Base-by-base conservation (phyloP, 169 alveolate species). In the Amoebophrya sp. region DNA sequence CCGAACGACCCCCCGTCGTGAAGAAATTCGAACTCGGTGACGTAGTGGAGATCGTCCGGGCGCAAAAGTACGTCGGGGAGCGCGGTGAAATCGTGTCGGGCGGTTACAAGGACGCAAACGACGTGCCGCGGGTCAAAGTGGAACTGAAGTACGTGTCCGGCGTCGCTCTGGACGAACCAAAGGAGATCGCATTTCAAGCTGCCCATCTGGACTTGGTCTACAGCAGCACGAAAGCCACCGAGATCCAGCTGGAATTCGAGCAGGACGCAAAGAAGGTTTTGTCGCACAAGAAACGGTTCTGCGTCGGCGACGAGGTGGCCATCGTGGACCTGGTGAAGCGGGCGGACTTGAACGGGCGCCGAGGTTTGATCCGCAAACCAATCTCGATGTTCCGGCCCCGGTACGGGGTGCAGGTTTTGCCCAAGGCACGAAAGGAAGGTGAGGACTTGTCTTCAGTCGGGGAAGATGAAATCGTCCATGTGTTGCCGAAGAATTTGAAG, bases 21-120 rank as follows among this genome's bases (percentile, higher is more conserved):
- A 66, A 66, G 83, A 66, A 66, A 25, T 66, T 66, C 32, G 83
- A 66, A n/a, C 1, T 66, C 35, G 83, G 83, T 1, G 83, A 66
- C 35, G 83, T 66, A 2, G 83, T 66, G 32, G 83, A 66, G 35
- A 25, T 66, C 32, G 35, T n/a, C 39, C 83, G 83, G 29, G 83
- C 83, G 35, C 83, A 66, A 25, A 66, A 25, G 10, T 66, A 66
- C 83, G 83, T 66, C 83, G 83, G 83, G 1, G 83, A 66, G 83
- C 83, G 83, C 32, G 83, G 83, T 25, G 83, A 66, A 25, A 66
- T 66, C 32, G 35, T 66, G 12, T 66, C 83, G 35, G 83, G 18
- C 83, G 83, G 1, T 7, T 66, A 66, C 83, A 66, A 7, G 83
- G 83, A 66, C 83, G 12, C 83, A 25, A 66, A 66, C 39, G 18